These are phyloP conservation scores for Stephanodiscus minutulus DNA, from an alignment of 108 stramenopile species.

Conservation along the genomic window DNA sequence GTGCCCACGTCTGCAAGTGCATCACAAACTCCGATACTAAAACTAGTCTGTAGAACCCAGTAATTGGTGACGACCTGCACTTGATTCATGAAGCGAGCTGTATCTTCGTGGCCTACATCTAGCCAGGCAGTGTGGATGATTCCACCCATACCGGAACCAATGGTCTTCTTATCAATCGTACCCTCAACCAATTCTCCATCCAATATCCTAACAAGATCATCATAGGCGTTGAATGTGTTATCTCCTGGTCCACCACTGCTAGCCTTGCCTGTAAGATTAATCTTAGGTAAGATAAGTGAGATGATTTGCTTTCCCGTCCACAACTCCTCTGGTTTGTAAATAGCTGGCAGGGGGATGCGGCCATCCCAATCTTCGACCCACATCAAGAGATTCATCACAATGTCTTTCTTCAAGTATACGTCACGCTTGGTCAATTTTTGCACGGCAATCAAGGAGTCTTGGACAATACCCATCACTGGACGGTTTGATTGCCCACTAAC, in stretches of 20 bases:
- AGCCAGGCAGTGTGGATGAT: conserved; percentile 97
- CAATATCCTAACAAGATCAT: conserved; percentile 88
- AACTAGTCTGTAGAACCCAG: conserved; percentile 94
- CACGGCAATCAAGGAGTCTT: conserved; percentile 93
- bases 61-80: conserved; percentile 94
- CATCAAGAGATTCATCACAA: conserved; percentile 96
- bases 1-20: conserved; percentile 95
- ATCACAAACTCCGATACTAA: conserved; percentile 98
- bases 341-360: conserved; percentile 91
- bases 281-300: conserved; percentile 89
- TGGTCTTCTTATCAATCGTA: conserved; percentile 96
- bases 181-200: conserved; percentile 95
- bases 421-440: conserved; percentile 97
- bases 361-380: conserved; percentile 95
- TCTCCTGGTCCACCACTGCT: conserved; percentile 79
- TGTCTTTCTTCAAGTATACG: conserved; percentile 92
- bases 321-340: conserved; percentile 92
- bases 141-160: conserved; percentile 95
- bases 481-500: conserved; percentile 98
- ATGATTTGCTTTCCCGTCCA: conserved; percentile 99
- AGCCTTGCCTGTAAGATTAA: conserved; percentile 89
- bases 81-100: conserved; percentile 97
- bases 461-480: conserved; percentile 99
- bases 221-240: conserved; percentile 90
- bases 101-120: conserved; percentile 93